Evolutionary conservation across 352 stramenopile species (phyloP).

Genomic region (Globisporangium radiosum): DNA sequence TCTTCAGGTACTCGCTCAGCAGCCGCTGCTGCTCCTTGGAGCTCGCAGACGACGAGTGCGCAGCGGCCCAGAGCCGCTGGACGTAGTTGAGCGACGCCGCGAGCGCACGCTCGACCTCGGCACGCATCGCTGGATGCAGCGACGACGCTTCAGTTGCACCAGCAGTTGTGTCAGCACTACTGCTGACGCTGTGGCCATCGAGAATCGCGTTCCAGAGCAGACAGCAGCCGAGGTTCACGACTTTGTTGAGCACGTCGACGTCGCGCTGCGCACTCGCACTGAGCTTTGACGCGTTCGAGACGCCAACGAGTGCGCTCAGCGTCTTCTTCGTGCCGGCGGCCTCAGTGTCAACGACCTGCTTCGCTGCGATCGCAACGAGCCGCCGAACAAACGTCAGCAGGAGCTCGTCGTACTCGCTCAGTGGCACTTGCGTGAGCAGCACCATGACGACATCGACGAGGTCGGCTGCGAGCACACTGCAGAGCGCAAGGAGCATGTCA

Average conservation of each 20-base stretch:
- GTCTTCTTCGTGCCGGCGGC: conserved; percentile 64
- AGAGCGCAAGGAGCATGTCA: conserved; percentile 67
- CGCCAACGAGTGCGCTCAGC: conserved; percentile 55
- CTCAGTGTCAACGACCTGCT: conserved; percentile 65
- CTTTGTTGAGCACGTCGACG: conserved; percentile 63
- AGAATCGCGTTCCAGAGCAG: conserved; percentile 74
- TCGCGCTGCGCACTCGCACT: conserved; percentile 54
- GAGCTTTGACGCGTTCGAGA: conserved; percentile 40
- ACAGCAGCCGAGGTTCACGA: conserved; percentile 66
- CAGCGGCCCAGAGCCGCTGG: conserved; percentile 51
- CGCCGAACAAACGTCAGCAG: conserved; percentile 73
- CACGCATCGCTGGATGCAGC: conserved; percentile 29
- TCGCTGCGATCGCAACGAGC: conserved; percentile 66
- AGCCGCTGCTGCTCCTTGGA: conserved; percentile 66
- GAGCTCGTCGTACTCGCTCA: conserved; percentile 71
- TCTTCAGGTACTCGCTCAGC: conserved; percentile 62
- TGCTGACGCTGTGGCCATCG: conserved; percentile 22
- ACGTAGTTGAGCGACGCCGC: conserved; percentile 69
- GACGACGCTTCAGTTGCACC: not conserved
- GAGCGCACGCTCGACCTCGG: conserved; percentile 49
- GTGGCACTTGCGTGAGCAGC: conserved; percentile 64
- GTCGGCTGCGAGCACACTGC: conserved; percentile 56
- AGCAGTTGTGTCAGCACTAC: not conserved
- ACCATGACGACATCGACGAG: conserved; percentile 72
- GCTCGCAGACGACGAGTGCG: conserved; percentile 32